Percentiles rank a stretch among this genome's conserved stretches.
Evolutionary conservation across 1,139 yeast species (phyloP).

Genomic region (Tardiomyces blankii): DNA sequence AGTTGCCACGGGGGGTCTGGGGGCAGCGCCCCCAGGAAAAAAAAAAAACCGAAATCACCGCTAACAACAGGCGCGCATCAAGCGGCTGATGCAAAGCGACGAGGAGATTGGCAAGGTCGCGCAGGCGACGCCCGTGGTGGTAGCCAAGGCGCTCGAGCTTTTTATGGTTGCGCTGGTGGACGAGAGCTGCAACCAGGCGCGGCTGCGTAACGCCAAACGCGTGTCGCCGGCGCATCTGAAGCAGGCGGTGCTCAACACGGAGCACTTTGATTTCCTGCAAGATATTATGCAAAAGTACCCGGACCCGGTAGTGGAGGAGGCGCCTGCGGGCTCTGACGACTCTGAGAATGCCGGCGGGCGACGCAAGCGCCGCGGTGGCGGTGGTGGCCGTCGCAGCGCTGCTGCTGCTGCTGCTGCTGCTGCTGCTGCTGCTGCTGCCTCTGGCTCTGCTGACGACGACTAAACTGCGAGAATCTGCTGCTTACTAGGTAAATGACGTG

Average conservation of each 20-base stretch:
- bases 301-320: slow-evolving; percentile 21
- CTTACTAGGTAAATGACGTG: not conserved
- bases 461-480: not conserved
- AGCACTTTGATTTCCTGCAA: slow-evolving; percentile 83
- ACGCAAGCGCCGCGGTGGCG: not conserved
- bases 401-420: slow-evolving; percentile 1
- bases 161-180: slow-evolving; percentile 86
- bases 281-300: slow-evolving; percentile 58
- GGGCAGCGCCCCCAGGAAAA: too few relatives aligned
- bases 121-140: slow-evolving; percentile 95
- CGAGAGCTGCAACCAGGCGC: slow-evolving; percentile 71
- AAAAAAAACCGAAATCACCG: too few relatives aligned
- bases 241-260: slow-evolving; percentile 74
- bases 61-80: slow-evolving; percentile 56
- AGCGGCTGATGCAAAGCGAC: slow-evolving; percentile 94
- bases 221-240: slow-evolving; percentile 77
- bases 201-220: slow-evolving; percentile 63
- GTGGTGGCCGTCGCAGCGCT: slow-evolving; percentile 1
- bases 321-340: not conserved
- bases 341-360: not conserved
- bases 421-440: not conserved
- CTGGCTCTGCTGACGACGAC: not conserved
- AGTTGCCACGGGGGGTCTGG: too few relatives aligned
- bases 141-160: slow-evolving; percentile 87
- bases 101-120: slow-evolving; percentile 98